Evolutionary conservation across 2,329 filamentous ascomycete genomes (phyloP), one percentile per base, ranked within the genome.

Genomic region (Grosmannia clavigera): DNA sequence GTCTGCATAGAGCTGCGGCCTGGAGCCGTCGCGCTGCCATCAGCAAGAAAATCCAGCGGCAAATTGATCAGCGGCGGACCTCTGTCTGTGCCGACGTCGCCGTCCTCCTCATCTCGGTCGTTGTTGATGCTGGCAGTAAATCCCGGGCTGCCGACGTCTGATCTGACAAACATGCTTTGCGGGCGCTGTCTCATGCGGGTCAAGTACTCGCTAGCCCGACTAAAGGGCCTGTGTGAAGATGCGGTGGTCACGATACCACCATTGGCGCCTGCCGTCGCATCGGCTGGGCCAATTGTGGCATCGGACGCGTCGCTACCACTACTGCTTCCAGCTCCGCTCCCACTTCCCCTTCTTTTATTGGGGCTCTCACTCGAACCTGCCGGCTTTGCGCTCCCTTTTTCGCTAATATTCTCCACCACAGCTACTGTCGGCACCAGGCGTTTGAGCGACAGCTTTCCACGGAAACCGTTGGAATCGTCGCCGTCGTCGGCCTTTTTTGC

Each of bases 141-240:
- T 57, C 31, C 29, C 19, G n/a, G 27, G 25, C 43, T 31, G 43
- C 14, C 52, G 53, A 31, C 52, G 54, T 69, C 69, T 61, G 72
- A 70, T 63, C 74, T 77, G 51, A 72, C 69, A 48, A 76, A 71
- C 43, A 76, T 72, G 61, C 70, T 70, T 48, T 73, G 73, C 53
- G 77, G 75, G 33, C 72, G 72, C 59, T 76, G 73, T 66, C 79
- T 81, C 62, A 81, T 77, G 67, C 74, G 81, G 61, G 74, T 76
- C 58, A 83, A 70, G 66, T 80, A 82, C 50, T 70, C 70, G 62
- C 72, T 76, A 56, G 79, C 75, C 57, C 76, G 74, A 57, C 71
- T 73, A 57, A 78, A 68, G 2, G 73, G 69, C 50, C 72, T 74
- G 33, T 73, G 70, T n/a, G 58, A 43, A 40, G 57, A 3, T 10